phyloP scores from a whole-genome alignment of 352 stramenopile species.

The Salisapilia sapeloensis region DNA sequence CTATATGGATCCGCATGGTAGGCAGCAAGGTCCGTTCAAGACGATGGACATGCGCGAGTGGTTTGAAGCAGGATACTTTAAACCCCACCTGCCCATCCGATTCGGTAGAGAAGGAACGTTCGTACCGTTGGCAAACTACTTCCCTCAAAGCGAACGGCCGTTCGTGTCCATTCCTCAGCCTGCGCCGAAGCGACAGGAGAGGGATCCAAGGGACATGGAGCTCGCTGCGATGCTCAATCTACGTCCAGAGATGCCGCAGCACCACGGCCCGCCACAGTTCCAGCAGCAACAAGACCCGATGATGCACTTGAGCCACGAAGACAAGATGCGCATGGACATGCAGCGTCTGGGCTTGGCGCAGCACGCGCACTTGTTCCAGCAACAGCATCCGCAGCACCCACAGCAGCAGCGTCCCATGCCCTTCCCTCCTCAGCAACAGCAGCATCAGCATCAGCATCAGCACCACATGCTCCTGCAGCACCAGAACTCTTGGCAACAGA shows the following conservation, averaged over 20 bases:
- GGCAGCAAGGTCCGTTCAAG: constrained; percentile 76
- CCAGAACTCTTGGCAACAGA: constrained; percentile 59
- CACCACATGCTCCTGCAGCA: constrained; percentile 57
- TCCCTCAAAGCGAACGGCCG: constrained; percentile 44
- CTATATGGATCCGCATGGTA: constrained; percentile 69
- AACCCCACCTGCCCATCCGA: constrained; percentile 72
- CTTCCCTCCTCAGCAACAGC: constrained; percentile 30
- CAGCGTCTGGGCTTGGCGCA: constrained; percentile 58
- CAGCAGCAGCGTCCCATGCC: constrained; percentile 13
- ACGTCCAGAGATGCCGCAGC: constrained; percentile 37
- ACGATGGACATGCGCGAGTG: constrained; percentile 77
- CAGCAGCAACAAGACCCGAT: constrained; percentile 57
- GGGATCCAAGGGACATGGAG: constrained; percentile 23
- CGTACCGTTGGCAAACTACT: constrained; percentile 58
- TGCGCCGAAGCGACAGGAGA: constrained; percentile 10
- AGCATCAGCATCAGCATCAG: constrained; percentile 41
- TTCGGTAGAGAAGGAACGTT: constrained; percentile 62
- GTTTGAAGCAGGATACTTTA: constrained; percentile 83
- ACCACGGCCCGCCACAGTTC: constrained; percentile 40
- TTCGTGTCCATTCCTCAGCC: constrained; percentile 22
- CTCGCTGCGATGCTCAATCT: constrained; percentile 37
- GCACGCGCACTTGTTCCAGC: constrained; percentile 34
- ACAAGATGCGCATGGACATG: constrained; percentile 75
- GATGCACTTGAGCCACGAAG: constrained; percentile 42
- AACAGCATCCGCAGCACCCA: constrained; percentile 23